Evolutionary conservation across 768 basidiomycete genomes (phyloP).

Genomic region (Coprinopsis marcescibilis): DNA sequence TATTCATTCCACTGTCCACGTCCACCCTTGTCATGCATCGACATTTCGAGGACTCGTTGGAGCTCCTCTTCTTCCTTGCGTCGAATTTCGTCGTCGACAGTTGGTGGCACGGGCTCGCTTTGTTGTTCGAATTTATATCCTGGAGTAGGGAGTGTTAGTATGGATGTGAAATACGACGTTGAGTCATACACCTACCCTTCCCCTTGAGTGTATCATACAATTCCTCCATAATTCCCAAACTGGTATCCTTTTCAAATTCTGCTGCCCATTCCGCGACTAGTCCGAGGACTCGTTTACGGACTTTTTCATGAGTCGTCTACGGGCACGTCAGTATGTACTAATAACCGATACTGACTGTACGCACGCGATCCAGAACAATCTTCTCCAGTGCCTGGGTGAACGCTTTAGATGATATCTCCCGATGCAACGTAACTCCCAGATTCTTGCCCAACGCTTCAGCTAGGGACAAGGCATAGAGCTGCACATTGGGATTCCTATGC

Average conservation of each 20-base stretch:
- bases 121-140: conserved; percentile 68
- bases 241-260: conserved; percentile 75
- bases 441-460: conserved; percentile 91
- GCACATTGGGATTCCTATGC: conserved; percentile 95
- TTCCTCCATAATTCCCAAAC: conserved; percentile 87
- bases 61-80: conserved; percentile 92
- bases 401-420: conserved; percentile 83
- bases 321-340: conserved; percentile 1
- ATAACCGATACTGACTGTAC: conserved; percentile 16
- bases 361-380: conserved; percentile 81
- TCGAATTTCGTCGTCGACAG: conserved; percentile 73
- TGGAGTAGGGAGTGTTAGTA: too few species aligned
- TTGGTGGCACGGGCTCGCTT: conserved; percentile 58
- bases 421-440: conserved; percentile 71
- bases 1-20: conserved; percentile 50
- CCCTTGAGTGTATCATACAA: conserved; percentile 75
- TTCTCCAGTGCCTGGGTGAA: conserved; percentile 89
- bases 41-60: conserved; percentile 86
- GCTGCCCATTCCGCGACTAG: conserved; percentile 80
- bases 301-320: conserved; percentile 88
- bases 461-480: conserved; percentile 86
- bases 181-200: conserved; percentile 51
- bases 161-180: background rate
- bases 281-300: conserved; percentile 65
- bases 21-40: conserved; percentile 88